These are phyloP conservation scores for Cytospora leucostoma DNA, from an alignment of 2,329 filamentous ascomycete species.

Conservation along the genomic window DNA sequence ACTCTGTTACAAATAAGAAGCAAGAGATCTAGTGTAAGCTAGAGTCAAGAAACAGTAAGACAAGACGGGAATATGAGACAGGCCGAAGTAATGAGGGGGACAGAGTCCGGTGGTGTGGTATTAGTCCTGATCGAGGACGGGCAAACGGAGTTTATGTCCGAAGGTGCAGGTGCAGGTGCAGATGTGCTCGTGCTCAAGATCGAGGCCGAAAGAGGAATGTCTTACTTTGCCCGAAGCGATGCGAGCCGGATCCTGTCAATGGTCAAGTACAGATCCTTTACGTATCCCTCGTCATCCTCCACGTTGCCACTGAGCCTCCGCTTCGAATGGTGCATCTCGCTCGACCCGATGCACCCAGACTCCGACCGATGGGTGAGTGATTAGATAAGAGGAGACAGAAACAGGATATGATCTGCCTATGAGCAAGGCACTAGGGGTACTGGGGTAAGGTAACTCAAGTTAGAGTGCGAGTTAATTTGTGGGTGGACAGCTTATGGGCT, in stretches of 20 bases:
- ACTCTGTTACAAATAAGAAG: slow-evolving; percentile 14
- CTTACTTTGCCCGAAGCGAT: slow-evolving; percentile 25
- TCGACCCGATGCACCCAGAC: not conserved
- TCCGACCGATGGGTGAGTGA: not conserved
- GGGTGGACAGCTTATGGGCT: slow-evolving; percentile 17
- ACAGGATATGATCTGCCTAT: not conserved
- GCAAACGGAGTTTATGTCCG: not conserved
- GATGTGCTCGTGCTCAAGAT: not conserved
- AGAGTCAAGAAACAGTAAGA: not conserved
- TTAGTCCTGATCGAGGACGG: not conserved
- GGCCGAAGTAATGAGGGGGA: not conserved
- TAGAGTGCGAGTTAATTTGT: not conserved
- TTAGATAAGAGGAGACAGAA: not conserved
- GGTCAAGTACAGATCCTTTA: slow-evolving; percentile 24
- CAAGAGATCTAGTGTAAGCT: slow-evolving; percentile 7
- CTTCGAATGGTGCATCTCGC: slow-evolving; percentile 20
- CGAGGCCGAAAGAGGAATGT: not conserved
- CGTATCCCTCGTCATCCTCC: slow-evolving; percentile 26
- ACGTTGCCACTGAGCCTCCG: slow-evolving; percentile 19
- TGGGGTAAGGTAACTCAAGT: not conserved
- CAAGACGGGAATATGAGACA: not conserved
- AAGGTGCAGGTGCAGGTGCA: not conserved
- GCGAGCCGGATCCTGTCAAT: slow-evolving; percentile 26
- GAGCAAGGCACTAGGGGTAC: not conserved
- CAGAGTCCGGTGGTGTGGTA: not conserved